phyloP scores from a whole-genome alignment of 208 protist genomes.

The Trypanosomatidae sp. region DNA sequence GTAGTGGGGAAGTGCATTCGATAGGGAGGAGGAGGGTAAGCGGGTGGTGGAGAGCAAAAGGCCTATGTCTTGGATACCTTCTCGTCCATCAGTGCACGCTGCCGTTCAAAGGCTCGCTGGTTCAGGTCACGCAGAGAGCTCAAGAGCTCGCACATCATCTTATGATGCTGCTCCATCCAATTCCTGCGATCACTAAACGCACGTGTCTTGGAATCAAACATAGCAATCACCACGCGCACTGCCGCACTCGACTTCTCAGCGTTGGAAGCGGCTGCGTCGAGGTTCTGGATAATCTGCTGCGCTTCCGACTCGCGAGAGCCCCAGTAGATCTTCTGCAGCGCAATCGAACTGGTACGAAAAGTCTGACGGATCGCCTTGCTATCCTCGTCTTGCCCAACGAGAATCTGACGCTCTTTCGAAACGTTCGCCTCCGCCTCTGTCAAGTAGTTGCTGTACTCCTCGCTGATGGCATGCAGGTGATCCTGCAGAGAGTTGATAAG shows the following conservation, averaged over 20 bases:
- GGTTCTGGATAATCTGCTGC: constrained; percentile 44
- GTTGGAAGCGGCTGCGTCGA: constrained; percentile 48
- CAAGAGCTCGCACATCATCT: constrained; percentile 64
- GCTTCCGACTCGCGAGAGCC: constrained; percentile 56
- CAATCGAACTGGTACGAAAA: constrained; percentile 53
- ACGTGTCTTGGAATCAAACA: constrained; percentile 57
- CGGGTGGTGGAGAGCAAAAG: background rate
- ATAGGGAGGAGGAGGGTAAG: background rate
- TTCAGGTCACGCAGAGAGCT: constrained; percentile 51
- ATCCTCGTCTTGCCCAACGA: constrained; percentile 57
- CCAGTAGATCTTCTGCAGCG: constrained; percentile 69
- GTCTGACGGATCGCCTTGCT: constrained; percentile 51
- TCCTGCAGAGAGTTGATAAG: constrained; percentile 65
- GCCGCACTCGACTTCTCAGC: constrained; percentile 64
- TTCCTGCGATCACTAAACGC: constrained; percentile 56
- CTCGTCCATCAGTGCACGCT: constrained; percentile 60
- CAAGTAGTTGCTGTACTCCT: constrained; percentile 65
- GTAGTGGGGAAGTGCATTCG: background rate
- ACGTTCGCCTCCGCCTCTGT: constrained; percentile 44
- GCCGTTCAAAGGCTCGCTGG: constrained; percentile 59
- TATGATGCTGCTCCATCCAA: constrained; percentile 72
- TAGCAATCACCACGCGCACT: constrained; percentile 47
- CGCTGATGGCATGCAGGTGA: constrained; percentile 50
- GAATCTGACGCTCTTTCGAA: constrained; percentile 42
- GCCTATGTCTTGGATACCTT: constrained; percentile 14